Base-by-base conservation (phyloP, 2,329 filamentous ascomycete species). In the Coniochaeta pulveracea region DNA sequence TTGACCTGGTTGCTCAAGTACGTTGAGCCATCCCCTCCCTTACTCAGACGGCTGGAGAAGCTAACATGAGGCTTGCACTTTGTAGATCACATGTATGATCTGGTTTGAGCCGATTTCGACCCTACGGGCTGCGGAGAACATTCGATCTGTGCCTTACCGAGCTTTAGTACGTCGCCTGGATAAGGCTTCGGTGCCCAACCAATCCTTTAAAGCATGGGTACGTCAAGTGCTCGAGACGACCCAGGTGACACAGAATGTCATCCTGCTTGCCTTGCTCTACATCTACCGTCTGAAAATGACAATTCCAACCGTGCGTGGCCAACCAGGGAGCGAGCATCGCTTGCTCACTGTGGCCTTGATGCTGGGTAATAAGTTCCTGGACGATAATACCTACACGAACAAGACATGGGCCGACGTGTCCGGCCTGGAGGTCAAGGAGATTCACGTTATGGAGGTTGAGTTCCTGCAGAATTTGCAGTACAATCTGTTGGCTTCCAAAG, bases 401-500 rank as follows among this genome's bases (percentile, higher is more conserved):
- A 95, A 96, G 65, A 98, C 91, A 0, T 98, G 91, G 91, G 91
- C 89, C 3, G 91, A 98, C 48, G 91, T 98, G 9, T 96, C 91
- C 1, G 83, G 84, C 27, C 94, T 98, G 40, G 78, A 84, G 2
- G 89, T 96, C 10, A 77, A 81, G 39, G 91, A 98, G 57, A 94
- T 98, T 33, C 91, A 98, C 54, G 82, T 95, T 27, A 98, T 98
- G 91, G 91, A 98, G 55, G 91, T 98, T n/a, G 91, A 98, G 55
- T 98, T 98, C 48, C 65, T 98, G 41, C 95, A 89, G 64, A 96
- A 96, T 57, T 93, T 98, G 80, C 77, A 89, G 49, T 98, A 96
- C 58, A 86, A 85, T 47, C 65, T 98, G 6, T 78, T 89, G 51
- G 85, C 85, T 4, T 93, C 88, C 4, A 79, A 85, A 50, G 69